Conservation (phyloP, 495 filamentous ascomycete species). For the Penicillium paxilli region DNA sequence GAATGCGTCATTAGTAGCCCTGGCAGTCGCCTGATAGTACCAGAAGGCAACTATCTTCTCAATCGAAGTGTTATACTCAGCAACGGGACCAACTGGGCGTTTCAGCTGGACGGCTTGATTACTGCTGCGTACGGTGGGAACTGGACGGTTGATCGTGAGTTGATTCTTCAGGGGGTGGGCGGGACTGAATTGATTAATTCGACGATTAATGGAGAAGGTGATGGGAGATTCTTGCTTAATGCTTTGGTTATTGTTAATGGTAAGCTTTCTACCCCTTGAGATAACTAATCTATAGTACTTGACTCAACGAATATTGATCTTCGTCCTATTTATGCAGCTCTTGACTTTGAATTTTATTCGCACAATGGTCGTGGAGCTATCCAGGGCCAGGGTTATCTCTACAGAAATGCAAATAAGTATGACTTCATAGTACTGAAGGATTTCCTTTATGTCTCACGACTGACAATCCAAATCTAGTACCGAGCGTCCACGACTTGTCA, state of each 20-base stretch:
- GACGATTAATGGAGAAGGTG: constrained; percentile 42
- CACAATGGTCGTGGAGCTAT: constrained; percentile 43
- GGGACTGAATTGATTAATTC: constrained; percentile 31
- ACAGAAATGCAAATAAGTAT: constrained; percentile 28
- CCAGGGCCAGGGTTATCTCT: constrained; percentile 47
- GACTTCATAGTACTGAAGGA: not conserved
- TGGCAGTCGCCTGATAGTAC: constrained; percentile 37
- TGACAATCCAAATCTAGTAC: constrained; percentile 15
- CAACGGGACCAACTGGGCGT: constrained; percentile 34
- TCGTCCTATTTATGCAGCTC: constrained; percentile 14
- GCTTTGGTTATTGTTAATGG: constrained; percentile 30
- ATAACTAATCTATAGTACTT: not conserved
- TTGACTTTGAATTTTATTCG: constrained; percentile 47
- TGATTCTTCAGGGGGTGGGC: constrained; percentile 27
- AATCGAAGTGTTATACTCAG: constrained; percentile 31
- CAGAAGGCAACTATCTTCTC: constrained; percentile 40
- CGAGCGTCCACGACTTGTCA: constrained; percentile 28
- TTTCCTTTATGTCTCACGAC: not conserved
- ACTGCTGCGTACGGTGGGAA: constrained; percentile 33
- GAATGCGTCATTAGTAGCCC: constrained; percentile 30
- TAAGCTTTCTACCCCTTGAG: not conserved
- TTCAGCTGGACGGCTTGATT: constrained; percentile 47
- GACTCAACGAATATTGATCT: too few relatives aligned
- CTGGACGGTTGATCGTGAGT: constrained; percentile 32
- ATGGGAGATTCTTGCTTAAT: constrained; percentile 26